phyloP scores from a whole-genome alignment of 2,329 filamentous ascomycete genomes.

The Pseudogymnoascus sp. region DNA sequence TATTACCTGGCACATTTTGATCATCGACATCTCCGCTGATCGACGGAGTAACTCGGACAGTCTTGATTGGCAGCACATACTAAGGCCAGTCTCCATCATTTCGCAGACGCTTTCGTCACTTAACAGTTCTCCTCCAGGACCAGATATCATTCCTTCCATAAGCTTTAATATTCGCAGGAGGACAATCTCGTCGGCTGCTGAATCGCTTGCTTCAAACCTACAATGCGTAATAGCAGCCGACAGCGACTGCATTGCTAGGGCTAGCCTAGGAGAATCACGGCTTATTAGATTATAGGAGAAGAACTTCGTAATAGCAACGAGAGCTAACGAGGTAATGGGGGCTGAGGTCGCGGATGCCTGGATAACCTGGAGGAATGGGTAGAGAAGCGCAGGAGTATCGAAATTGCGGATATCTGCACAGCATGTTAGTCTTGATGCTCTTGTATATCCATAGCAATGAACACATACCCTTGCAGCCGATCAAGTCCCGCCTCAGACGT shows the following conservation, averaged over 20 bases:
- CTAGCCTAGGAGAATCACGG: conserved; percentile 73
- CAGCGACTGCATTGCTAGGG: conserved; percentile 86
- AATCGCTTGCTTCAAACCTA: conserved; percentile 93
- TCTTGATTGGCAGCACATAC: conserved; percentile 90
- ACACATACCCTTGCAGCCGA: conserved; percentile 65
- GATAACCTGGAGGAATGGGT: conserved; percentile 93
- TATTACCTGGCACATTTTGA: conserved; percentile 98
- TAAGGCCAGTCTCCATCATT: conserved; percentile 97
- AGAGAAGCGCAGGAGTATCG: conserved; percentile 79
- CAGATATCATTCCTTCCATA: conserved; percentile 97
- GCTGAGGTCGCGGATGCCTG: conserved; percentile 93
- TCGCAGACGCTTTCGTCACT: conserved; percentile 97
- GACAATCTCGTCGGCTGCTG: conserved; percentile 89
- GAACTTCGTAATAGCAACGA: conserved; percentile 93
- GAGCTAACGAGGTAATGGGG: conserved; percentile 86
- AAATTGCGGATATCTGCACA: conserved; percentile 70
- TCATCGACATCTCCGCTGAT: conserved; percentile 94
- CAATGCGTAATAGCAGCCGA: conserved; percentile 96
- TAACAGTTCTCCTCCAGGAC: conserved; percentile 83
- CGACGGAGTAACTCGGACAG: conserved; percentile 84
- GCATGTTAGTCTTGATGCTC: conserved; percentile 21
- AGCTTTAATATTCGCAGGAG: conserved; percentile 87
- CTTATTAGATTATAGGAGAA: conserved; percentile 89
- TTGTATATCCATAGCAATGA: not conserved
- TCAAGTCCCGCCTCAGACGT: conserved; percentile 77